Percentiles rank a stretch among this genome's conserved stretches.
Evolutionary conservation across 371 early-diverging fungal species (phyloP).

Genomic region (Actinomortierella wolfii): DNA sequence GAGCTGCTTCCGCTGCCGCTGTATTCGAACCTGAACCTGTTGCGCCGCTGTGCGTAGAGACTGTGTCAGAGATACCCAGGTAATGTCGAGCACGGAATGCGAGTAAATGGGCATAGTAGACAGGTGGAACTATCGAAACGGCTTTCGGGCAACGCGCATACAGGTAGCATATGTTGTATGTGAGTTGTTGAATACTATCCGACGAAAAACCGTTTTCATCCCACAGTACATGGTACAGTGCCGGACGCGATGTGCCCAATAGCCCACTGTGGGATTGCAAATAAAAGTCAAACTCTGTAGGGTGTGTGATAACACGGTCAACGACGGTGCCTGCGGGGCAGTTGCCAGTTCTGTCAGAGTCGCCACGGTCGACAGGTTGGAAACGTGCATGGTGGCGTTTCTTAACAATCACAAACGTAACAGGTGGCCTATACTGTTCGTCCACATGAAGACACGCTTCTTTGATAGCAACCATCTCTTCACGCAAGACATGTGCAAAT

Average conservation of each 20-base stretch:
- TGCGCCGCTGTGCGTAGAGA: slow-evolving; percentile 14
- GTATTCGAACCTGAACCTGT: neutral
- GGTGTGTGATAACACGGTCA: slow-evolving; percentile 56
- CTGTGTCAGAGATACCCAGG: slow-evolving; percentile 27
- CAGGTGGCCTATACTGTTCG: slow-evolving; percentile 38
- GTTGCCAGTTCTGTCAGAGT: slow-evolving; percentile 58
- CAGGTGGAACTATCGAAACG: slow-evolving; percentile 84
- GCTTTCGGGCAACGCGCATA: slow-evolving; percentile 80
- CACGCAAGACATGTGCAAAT: slow-evolving; percentile 56
- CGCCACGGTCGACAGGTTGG: slow-evolving; percentile 45
- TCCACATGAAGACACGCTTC: slow-evolving; percentile 43
- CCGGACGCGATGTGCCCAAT: slow-evolving; percentile 78
- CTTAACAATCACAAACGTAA: slow-evolving; percentile 72
- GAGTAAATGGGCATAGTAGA: slow-evolving; percentile 91
- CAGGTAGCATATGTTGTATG: slow-evolving; percentile 69
- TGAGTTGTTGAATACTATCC: slow-evolving; percentile 62
- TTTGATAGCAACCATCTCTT: slow-evolving; percentile 56
- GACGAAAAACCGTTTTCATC: slow-evolving; percentile 70
- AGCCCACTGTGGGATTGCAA: slow-evolving; percentile 74
- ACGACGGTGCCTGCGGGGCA: slow-evolving; percentile 65
- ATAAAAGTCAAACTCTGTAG: slow-evolving; percentile 57
- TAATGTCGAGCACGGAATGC: slow-evolving; percentile 69
- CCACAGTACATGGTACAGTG: slow-evolving; percentile 70
- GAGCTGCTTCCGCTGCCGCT: neutral
- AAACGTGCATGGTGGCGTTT: slow-evolving; percentile 75